Conservation (phyloP, 2,329 filamentous ascomycete species). For the Aspergillus candidus region DNA sequence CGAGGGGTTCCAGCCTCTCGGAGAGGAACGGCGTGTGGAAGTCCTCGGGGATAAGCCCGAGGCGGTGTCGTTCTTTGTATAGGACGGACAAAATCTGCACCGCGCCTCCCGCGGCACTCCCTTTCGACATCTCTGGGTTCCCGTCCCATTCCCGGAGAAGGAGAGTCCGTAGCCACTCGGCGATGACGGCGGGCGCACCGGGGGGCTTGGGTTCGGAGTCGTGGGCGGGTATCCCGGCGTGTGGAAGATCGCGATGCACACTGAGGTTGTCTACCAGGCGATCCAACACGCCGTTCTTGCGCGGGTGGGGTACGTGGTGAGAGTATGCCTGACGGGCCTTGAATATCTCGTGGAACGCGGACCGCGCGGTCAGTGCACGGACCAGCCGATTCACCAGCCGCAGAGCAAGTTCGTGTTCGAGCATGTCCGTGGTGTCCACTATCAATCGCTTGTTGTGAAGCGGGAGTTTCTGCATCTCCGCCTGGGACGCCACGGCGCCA, state of each 20-base stretch:
- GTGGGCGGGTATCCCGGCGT: slow-evolving; percentile 4
- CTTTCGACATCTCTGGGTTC: slow-evolving; percentile 60
- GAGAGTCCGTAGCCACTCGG: slow-evolving; percentile 53
- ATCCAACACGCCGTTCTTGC: slow-evolving; percentile 29
- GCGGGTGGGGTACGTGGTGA: slow-evolving; percentile 23
- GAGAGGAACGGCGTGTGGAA: slow-evolving; percentile 72
- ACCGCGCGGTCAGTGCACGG: slow-evolving; percentile 44
- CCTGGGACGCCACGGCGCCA: slow-evolving; percentile 34
- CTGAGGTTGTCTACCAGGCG: slow-evolving; percentile 31
- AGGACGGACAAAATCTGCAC: slow-evolving; percentile 66
- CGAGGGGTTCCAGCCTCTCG: slow-evolving; percentile 66
- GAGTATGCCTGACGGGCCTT: slow-evolving; percentile 29
- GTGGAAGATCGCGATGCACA: slow-evolving; percentile 20
- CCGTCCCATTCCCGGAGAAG: slow-evolving; percentile 79
- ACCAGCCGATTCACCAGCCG: slow-evolving; percentile 46
- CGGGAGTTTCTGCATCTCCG: slow-evolving; percentile 31
- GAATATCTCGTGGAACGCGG: slow-evolving; percentile 46
- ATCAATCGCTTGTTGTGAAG: slow-evolving; percentile 24
- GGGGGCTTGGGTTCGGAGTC: slow-evolving; percentile 12
- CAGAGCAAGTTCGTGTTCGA: slow-evolving; percentile 49
- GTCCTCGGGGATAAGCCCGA: slow-evolving; percentile 61
- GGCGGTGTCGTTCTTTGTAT: slow-evolving; percentile 62
- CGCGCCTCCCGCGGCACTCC: slow-evolving; percentile 69
- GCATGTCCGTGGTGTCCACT: slow-evolving; percentile 36
- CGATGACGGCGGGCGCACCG: slow-evolving; percentile 29